Evolutionary conservation across 495 filamentous ascomycete genomes (phyloP).

Genomic region (Achaetomiella virescens): DNA sequence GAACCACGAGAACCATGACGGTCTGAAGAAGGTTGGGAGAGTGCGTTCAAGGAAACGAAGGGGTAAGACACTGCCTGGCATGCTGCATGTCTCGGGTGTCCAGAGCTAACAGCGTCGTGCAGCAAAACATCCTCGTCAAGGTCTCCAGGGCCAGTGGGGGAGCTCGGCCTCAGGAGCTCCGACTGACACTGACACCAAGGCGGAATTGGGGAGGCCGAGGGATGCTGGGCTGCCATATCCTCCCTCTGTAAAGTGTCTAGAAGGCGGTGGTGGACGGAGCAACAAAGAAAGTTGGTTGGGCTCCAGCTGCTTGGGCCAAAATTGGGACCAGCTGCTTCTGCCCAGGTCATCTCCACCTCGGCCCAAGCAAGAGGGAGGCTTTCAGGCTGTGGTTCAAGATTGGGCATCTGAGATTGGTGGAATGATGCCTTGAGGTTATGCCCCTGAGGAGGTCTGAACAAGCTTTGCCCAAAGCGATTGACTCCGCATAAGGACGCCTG

Average conservation of each 20-base stretch:
- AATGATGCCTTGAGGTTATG: neutral
- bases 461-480: no score
- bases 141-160: constrained; percentile 49
- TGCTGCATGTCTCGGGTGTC: neutral
- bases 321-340: neutral
- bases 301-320: constrained; percentile 7
- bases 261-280: neutral
- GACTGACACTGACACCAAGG: constrained; percentile 65
- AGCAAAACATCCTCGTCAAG: constrained; percentile 66
- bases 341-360: neutral
- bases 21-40: constrained; percentile 77
- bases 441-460: no score
- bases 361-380: neutral
- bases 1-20: constrained; percentile 77
- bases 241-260: constrained; percentile 52
- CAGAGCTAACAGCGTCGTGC: constrained; percentile 16
- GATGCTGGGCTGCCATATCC: constrained; percentile 78
- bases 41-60: constrained; percentile 80
- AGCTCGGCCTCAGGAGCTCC: constrained; percentile 48
- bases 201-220: constrained; percentile 85
- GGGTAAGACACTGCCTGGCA: constrained; percentile 52
- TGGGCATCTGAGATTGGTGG: neutral
- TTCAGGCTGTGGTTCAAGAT: neutral
- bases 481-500: no score
- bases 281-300: neutral